Conservation (phyloP, 2,329 filamentous ascomycete genomes). For the Pestalotiopsis fici region DNA sequence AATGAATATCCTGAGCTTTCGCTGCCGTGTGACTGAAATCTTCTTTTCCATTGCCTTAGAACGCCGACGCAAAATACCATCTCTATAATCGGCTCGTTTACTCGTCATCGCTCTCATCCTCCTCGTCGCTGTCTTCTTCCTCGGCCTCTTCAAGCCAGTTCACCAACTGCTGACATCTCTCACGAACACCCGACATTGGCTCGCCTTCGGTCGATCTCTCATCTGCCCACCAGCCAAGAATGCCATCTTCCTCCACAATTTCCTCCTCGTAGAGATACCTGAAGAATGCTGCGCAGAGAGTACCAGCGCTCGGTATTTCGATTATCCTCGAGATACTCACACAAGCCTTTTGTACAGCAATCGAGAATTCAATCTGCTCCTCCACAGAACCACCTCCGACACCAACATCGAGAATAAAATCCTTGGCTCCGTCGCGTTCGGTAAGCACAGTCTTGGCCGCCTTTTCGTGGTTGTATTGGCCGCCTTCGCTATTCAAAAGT, state of each 20-base stretch:
- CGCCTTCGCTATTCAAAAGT: conserved; percentile 55
- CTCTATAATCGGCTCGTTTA: not conserved
- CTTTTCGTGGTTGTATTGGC: conserved; percentile 59
- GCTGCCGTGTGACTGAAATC: not conserved
- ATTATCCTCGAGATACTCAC: conserved; percentile 63
- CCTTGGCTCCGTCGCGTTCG: conserved; percentile 50
- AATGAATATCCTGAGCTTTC: not conserved
- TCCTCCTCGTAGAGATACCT: conserved; percentile 87
- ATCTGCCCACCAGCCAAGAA: conserved; percentile 87
- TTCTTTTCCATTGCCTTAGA: not conserved
- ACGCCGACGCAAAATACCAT: conserved; percentile 1
- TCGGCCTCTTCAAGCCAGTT: conserved; percentile 82
- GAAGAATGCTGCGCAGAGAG: conserved; percentile 73
- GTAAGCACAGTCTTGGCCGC: conserved; percentile 65
- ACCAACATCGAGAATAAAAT: conserved; percentile 61
- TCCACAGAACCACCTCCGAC: conserved; percentile 65
- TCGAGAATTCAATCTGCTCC: conserved; percentile 84
- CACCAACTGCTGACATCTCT: conserved; percentile 76
- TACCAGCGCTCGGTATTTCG: conserved; percentile 50
- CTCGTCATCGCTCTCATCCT: conserved; percentile 34
- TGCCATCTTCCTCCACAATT: conserved; percentile 84
- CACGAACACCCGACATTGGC: conserved; percentile 69
- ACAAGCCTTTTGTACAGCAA: conserved; percentile 81
- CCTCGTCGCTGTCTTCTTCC: conserved; percentile 71
- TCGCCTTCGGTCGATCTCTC: conserved; percentile 66